A percentile compares a stretch with the other conserved stretches of the same genome.
Conservation (phyloP, 2,329 filamentous ascomycete species). For the Diaporthe helianthi region DNA sequence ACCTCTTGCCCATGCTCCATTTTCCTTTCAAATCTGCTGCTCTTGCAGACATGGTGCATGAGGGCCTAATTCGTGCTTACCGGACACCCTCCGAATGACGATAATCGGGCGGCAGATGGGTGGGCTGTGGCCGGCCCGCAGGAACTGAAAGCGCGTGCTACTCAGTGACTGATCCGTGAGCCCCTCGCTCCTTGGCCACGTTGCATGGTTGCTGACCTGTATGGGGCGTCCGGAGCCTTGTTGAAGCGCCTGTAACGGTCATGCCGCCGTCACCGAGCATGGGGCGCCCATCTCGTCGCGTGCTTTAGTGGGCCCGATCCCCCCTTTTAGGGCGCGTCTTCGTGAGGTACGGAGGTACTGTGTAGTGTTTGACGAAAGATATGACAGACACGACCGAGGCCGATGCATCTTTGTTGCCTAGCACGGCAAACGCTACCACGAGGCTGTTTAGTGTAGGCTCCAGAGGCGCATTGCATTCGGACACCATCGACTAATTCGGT, state of each 20-base stretch:
- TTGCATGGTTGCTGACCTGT: slow-evolving; percentile 8
- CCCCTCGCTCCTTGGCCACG: slow-evolving; percentile 13
- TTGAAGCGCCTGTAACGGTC: slow-evolving; percentile 25
- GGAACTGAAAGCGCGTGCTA: slow-evolving; percentile 5
- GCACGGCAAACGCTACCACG: not conserved
- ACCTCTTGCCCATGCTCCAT: not conserved
- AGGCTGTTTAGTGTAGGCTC: not conserved
- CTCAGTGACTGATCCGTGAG: slow-evolving; percentile 8
- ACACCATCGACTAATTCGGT: not conserved
- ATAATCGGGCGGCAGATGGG: slow-evolving; percentile 14
- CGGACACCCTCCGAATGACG: slow-evolving; percentile 29
- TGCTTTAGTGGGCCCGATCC: slow-evolving; percentile 5
- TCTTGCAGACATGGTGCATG: not conserved
- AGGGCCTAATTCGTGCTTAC: slow-evolving; percentile 19
- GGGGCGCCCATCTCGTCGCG: slow-evolving; percentile 23
- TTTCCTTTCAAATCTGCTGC: slow-evolving; percentile 4
- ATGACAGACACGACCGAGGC: slow-evolving; percentile 17
- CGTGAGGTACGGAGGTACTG: too few species aligned
- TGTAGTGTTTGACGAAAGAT: slow-evolving; percentile 15
- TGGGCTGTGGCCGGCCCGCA: slow-evolving; percentile 19
- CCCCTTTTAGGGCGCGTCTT: slow-evolving; percentile 20
- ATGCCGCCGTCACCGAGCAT: slow-evolving; percentile 20
- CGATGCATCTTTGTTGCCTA: not conserved
- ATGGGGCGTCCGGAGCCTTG: slow-evolving; percentile 4
- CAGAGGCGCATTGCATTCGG: not conserved